These are phyloP conservation scores for Aspergillus brasiliensis DNA, from an alignment of 2,329 filamentous ascomycete species.

Conservation along the genomic window DNA sequence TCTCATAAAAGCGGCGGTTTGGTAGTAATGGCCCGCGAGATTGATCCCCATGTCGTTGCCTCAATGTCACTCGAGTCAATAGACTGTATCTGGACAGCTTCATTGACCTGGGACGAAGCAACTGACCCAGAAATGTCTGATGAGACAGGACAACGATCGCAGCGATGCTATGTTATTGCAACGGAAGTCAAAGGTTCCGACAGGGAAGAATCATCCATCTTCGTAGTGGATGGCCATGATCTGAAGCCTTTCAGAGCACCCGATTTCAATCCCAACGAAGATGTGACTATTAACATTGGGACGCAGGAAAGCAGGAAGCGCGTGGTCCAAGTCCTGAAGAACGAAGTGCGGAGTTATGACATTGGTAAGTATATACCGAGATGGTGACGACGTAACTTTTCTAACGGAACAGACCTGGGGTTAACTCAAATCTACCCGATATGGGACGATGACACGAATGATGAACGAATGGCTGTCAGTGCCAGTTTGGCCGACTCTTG, in stretches of 20 bases:
- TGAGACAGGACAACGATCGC: constrained; percentile 57
- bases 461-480: constrained; percentile 71
- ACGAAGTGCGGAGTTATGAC: constrained; percentile 88
- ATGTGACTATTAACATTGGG: constrained; percentile 81
- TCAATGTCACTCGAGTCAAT: constrained; percentile 73
- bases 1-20: constrained; percentile 65
- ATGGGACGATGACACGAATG: constrained; percentile 84
- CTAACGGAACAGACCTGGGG: constrained; percentile 66
- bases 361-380: constrained; percentile 61
- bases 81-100: constrained; percentile 80
- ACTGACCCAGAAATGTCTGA: constrained; percentile 52
- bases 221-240: constrained; percentile 70
- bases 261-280: constrained; percentile 89
- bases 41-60: constrained; percentile 72
- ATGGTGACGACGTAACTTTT: constrained; percentile 9
- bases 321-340: constrained; percentile 83
- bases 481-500: constrained; percentile 88
- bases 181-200: constrained; percentile 68
- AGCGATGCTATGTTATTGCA: constrained; percentile 78
- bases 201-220: constrained; percentile 76
- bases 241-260: constrained; percentile 77
- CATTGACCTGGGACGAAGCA: constrained; percentile 47
- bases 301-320: constrained; percentile 78
- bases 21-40: constrained; percentile 73
- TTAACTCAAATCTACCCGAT: constrained; percentile 90